These are phyloP conservation scores for Candida pseudofarinosa DNA, from an alignment of 805 yeast genomes.

Conservation along the genomic window DNA sequence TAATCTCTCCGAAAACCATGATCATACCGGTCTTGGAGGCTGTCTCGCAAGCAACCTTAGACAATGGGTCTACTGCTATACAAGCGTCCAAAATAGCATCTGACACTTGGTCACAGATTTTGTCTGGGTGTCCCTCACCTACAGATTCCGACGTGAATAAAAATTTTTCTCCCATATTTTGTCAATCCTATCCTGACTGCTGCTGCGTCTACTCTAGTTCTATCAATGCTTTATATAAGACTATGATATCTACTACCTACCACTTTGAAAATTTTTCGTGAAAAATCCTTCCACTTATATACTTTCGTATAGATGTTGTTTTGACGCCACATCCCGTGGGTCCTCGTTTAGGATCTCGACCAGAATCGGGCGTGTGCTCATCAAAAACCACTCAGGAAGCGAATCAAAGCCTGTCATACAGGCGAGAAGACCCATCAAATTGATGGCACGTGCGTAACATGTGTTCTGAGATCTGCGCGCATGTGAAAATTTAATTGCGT, in stretches of 20 bases:
- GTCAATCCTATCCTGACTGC: neutral
- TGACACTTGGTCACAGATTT: conserved; percentile 97
- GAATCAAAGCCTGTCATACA: neutral
- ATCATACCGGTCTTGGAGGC: conserved; percentile 99
- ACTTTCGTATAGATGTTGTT: neutral
- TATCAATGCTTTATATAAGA: neutral
- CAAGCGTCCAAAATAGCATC: conserved; percentile 99
- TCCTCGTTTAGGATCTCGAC: neutral
- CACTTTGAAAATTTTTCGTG: too few species aligned
- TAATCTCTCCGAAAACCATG: conserved; percentile 98
- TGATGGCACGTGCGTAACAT: too few species aligned
- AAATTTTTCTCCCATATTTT: conserved; percentile 35
- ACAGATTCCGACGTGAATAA: conserved; percentile 84
- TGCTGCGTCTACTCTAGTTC: neutral
- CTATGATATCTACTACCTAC: neutral
- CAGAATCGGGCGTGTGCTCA: neutral
- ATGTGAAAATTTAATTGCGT: too few species aligned
- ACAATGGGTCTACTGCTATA: conserved; percentile 89
- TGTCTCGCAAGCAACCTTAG: conserved; percentile 99
- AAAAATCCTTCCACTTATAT: neutral
- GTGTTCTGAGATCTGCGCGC: too few species aligned
- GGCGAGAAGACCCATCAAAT: neutral
- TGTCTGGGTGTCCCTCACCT: conserved; percentile 94
- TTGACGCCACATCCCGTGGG: conserved; percentile 2
- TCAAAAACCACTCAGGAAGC: neutral